These are phyloP conservation scores for Aureobasidium sp. DNA, from an alignment of 2,329 filamentous ascomycete species.

Conservation along the genomic window DNA sequence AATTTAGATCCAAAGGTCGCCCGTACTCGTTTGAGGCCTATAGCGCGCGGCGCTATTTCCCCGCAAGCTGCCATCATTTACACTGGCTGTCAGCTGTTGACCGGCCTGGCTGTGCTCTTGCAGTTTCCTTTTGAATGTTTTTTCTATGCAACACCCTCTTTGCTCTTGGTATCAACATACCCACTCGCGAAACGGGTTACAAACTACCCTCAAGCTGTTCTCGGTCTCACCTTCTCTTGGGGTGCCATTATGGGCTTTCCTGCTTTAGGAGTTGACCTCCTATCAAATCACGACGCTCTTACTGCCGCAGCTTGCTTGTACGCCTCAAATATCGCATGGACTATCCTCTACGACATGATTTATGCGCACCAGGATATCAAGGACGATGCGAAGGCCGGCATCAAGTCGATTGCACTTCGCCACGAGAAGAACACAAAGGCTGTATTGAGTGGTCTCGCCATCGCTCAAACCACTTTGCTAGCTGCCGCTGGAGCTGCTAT, in stretches of 20 bases:
- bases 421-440: conserved; percentile 72
- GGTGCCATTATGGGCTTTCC: conserved; percentile 84
- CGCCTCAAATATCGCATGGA: conserved; percentile 76
- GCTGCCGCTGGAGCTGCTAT: conserved; percentile 60
- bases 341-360: conserved; percentile 83
- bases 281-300: conserved; percentile 56
- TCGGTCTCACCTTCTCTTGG: conserved; percentile 84
- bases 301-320: conserved; percentile 65
- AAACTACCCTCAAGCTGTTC: conserved; percentile 76
- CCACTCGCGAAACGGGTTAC: conserved; percentile 80
- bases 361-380: conserved; percentile 89
- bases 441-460: conserved; percentile 63
- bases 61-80: conserved; percentile 66
- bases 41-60: conserved; percentile 70
- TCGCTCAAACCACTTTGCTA: conserved; percentile 62
- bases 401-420: conserved; percentile 79
- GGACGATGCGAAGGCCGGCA: conserved; percentile 77
- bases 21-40: conserved; percentile 69
- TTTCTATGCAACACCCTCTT: conserved; percentile 68
- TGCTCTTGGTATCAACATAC: conserved; percentile 67
- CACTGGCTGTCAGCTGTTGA: conserved; percentile 65
- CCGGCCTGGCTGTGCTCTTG: conserved; percentile 65
- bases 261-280: conserved; percentile 69
- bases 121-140: conserved; percentile 70
- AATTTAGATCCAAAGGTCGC: conserved; percentile 76